Evolutionary conservation across 345 rosid genomes (phyloP), one percentile per base, ranked within the genome.

Genomic region (Linum usitatissimum): DNA sequence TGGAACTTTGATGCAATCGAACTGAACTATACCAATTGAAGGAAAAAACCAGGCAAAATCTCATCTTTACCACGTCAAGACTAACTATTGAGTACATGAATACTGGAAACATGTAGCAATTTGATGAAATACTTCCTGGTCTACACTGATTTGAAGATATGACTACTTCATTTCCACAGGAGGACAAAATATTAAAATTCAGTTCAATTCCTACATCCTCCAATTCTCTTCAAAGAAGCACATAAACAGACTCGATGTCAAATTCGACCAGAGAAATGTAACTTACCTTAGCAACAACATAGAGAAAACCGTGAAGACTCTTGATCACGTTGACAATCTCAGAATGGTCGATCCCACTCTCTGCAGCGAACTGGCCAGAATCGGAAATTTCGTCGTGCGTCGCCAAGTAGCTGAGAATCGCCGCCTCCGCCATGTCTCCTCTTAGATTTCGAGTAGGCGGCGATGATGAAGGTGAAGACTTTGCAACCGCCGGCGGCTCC

Each of bases 291-390:
- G 83, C 83, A 13, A 78, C 89, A 61, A 91, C 71, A 82, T 81
- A 91, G 30, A 78, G 68, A 77, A 86, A 91, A 57, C 93, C 95
- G 63, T 74, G 80, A 61, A 92, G 89, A 72, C 98, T 89, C 81
- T 87, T 89, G 73, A 89, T 67, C 70, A 78, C 84, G 66, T 89
- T 89, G 70, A 81, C 83, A 28, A 85, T 76, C 9, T 84, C 92
- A 63, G 59, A 73, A 76, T 89, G 98, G 65, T 84, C 85, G 57
- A 86, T 73, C 18, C 76, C 80, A 6, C 40, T 71, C 48, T 79
- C 81, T 18, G 71, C 64, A 0, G 95, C 81, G 78, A 89, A 89
- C 20, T 67, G 60, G 34, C 89, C 96, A 6, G 96, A 89, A 69
- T 86, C 87, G 0, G 75, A 18, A 69, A 92, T 86, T 70, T 72